Percentiles rank a stretch among this genome's conserved stretches.
Evolutionary conservation across 1,284 basidiomycete genomes (phyloP).

Genomic region (Malassezia psittaci): DNA sequence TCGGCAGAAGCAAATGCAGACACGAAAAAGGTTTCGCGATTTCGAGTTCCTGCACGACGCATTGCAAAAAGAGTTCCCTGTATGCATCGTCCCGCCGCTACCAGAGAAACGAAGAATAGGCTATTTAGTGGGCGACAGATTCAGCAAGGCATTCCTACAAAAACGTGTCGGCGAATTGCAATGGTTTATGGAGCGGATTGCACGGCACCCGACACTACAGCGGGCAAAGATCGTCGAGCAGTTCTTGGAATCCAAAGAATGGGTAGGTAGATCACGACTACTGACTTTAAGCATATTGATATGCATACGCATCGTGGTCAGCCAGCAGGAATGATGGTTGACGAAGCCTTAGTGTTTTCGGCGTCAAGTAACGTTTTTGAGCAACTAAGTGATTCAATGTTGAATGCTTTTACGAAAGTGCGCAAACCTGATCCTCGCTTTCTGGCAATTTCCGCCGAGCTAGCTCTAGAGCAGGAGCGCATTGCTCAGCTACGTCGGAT

Average conservation of each 20-base stretch:
- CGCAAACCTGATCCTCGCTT: conserved; percentile 95
- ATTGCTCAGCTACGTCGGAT: conserved; percentile 61
- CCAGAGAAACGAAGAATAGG: conserved; percentile 88
- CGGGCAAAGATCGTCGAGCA: conserved; percentile 75
- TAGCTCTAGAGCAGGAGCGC: conserved; percentile 92
- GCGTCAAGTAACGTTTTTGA: conserved; percentile 51
- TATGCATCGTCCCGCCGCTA: conserved; percentile 86
- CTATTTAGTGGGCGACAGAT: conserved; percentile 92
- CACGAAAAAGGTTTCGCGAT: conserved; percentile 85
- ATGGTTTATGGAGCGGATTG: conserved; percentile 78
- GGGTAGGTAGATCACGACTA: conserved; percentile 61
- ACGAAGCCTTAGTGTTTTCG: conserved; percentile 13
- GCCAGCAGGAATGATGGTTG: conserved; percentile 7
- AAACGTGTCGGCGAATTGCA: conserved; percentile 81
- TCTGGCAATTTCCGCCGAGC: conserved; percentile 72
- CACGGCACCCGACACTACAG: conserved; percentile 88
- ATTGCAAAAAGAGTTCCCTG: conserved; percentile 82
- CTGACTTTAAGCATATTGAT: conserved; percentile 30
- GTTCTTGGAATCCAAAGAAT: conserved; percentile 94
- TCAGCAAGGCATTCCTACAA: conserved; percentile 93
- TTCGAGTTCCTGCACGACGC: conserved; percentile 88
- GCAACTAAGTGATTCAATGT: conserved; percentile 83
- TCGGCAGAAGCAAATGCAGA: conserved; percentile 54
- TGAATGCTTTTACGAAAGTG: conserved; percentile 88
- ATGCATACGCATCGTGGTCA: conserved; percentile 41